A percentile compares a stretch with the other conserved stretches of the same genome.
Conservation (phyloP, 176 grass and related monocot genomes). For the Typha latifolia region DNA sequence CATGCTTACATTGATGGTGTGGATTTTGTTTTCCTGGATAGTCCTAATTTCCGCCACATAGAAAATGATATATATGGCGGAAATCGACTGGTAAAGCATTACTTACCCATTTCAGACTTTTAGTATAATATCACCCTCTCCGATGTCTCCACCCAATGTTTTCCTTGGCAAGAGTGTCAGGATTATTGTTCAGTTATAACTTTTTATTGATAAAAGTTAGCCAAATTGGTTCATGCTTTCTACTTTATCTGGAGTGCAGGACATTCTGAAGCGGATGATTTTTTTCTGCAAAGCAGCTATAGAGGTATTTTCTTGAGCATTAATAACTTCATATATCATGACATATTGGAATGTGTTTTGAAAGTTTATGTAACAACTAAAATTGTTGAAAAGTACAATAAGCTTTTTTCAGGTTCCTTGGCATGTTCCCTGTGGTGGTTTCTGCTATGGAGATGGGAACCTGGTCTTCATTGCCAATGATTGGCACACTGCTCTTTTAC, state of each 20-base stretch:
- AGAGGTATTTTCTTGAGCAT: slow-evolving; percentile 52
- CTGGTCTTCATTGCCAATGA: slow-evolving; percentile 94
- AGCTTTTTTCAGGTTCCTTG: slow-evolving; percentile 60
- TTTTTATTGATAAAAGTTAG: slow-evolving; percentile 1
- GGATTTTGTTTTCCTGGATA: slow-evolving; percentile 93
- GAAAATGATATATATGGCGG: slow-evolving; percentile 85
- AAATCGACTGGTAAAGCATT: slow-evolving; percentile 48
- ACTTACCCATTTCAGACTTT: slow-evolving; percentile 16
- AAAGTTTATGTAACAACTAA: neutral
- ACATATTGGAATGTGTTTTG: neutral
- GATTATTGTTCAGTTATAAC: neutral
- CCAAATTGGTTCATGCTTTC: slow-evolving; percentile 20
- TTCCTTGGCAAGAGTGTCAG: neutral
- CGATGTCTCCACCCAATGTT: neutral
- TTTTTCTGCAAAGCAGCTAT: slow-evolving; percentile 87
- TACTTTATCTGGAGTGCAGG: slow-evolving; percentile 35
- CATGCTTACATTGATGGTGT: slow-evolving; percentile 78
- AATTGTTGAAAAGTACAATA: neutral
- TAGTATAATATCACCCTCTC: neutral
- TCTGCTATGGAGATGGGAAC: slow-evolving; percentile 85
- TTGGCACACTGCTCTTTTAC: slow-evolving; percentile 77
- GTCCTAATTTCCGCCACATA: slow-evolving; percentile 59
- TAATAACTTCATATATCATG: slow-evolving; percentile 2
- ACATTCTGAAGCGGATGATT: slow-evolving; percentile 81
- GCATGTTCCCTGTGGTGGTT: slow-evolving; percentile 86